These are phyloP conservation scores for Arxiozyma bovina DNA, from an alignment of 1,139 yeast species.

Conservation along the genomic window DNA sequence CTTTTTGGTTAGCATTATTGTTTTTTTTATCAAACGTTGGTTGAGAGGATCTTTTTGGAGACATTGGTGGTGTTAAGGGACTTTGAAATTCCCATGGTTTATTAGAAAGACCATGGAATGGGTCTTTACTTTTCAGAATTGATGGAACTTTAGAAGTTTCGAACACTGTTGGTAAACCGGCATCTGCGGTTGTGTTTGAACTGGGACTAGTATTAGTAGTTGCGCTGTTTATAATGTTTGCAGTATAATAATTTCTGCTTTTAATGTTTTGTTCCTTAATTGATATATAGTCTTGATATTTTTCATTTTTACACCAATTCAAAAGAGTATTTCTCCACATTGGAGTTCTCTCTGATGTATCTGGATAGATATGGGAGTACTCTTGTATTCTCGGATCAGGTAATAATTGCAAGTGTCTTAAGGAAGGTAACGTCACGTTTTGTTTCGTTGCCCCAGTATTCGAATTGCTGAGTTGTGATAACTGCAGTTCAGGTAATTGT, in stretches of 20 bases:
- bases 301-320: conserved; percentile 29
- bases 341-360: conserved; percentile 27
- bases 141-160: conserved; percentile 15
- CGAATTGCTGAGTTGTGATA: background rate
- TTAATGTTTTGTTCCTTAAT: conserved; percentile 16
- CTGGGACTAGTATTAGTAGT: too few species aligned
- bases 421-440: conserved; percentile 21
- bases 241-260: background rate
- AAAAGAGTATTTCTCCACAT: conserved; percentile 27
- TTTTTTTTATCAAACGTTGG: background rate
- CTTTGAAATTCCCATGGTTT: conserved; percentile 9
- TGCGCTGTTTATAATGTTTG: background rate
- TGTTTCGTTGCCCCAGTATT: background rate
- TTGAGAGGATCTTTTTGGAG: conserved; percentile 14
- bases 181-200: too few species aligned
- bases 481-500: conserved; percentile 1
- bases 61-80: conserved; percentile 31
- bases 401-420: conserved; percentile 26
- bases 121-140: conserved; percentile 21
- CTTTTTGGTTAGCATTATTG: background rate
- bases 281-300: conserved; percentile 25
- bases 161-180: background rate
- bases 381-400: conserved; percentile 28
- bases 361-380: conserved; percentile 28
- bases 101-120: conserved; percentile 20